phyloP scores from a whole-genome alignment of 139 green algal genomes.

The Chlamydomonas eustigma region DNA sequence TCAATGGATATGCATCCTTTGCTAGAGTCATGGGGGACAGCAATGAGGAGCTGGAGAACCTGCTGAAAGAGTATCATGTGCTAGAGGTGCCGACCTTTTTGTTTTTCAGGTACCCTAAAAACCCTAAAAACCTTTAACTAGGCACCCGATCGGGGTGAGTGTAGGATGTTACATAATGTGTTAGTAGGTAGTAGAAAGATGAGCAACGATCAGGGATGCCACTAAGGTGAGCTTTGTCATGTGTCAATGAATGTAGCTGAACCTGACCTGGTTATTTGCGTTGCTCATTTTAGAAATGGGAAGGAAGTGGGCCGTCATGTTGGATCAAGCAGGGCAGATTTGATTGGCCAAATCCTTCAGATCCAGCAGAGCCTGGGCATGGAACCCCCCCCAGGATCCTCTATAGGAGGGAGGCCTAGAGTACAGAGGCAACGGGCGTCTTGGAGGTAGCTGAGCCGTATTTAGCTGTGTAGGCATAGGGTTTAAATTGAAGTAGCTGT shows the following conservation, averaged over 20 bases:
- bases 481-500: too few relatives aligned
- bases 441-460: too few relatives aligned
- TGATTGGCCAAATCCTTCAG: slow-evolving; percentile 52
- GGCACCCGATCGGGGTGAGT: not conserved
- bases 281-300: slow-evolving; percentile 39
- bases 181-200: not conserved
- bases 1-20: slow-evolving; percentile 55
- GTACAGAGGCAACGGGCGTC: not conserved
- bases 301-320: slow-evolving; percentile 66
- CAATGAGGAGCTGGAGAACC: slow-evolving; percentile 1
- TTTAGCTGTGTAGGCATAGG: too few relatives aligned
- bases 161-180: not conserved
- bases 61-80: slow-evolving; percentile 54
- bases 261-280: slow-evolving; percentile 13
- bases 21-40: slow-evolving; percentile 24
- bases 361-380: slow-evolving; percentile 4
- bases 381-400: not conserved
- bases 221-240: not conserved
- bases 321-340: slow-evolving; percentile 69
- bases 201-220: not conserved
- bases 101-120: slow-evolving; percentile 67
- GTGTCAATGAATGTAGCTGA: not conserved
- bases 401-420: too few relatives aligned
- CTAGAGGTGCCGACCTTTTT: slow-evolving; percentile 83
- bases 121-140: too few relatives aligned